phyloP scores from a whole-genome alignment of 2,329 filamentous ascomycete genomes.

The Epichloe hybrida region DNA sequence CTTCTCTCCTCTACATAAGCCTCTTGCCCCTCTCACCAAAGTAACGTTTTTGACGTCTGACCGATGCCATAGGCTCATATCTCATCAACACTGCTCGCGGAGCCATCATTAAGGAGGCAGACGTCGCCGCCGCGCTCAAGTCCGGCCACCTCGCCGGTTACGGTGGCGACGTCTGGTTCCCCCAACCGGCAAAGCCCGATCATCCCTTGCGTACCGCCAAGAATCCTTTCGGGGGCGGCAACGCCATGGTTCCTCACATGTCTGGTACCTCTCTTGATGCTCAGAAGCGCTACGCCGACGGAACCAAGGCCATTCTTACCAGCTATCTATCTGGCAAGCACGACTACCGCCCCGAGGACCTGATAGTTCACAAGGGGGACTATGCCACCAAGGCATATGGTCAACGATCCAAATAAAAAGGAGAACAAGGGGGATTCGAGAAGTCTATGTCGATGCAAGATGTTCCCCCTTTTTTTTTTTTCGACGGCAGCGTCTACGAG shows the following conservation, averaged over 20 bases:
- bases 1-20: too few relatives aligned
- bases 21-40: too few relatives aligned
- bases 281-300: slow-evolving; percentile 80
- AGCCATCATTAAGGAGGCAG: slow-evolving; percentile 98
- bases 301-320: slow-evolving; percentile 78
- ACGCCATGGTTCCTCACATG: slow-evolving; percentile 99
- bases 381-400: slow-evolving; percentile 94
- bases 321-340: slow-evolving; percentile 79
- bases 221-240: slow-evolving; percentile 95
- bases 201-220: slow-evolving; percentile 85
- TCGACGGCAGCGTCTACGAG: too few relatives aligned
- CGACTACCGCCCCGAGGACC: slow-evolving; percentile 80
- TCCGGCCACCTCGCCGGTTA: slow-evolving; percentile 82
- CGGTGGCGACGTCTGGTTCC: slow-evolving; percentile 90
- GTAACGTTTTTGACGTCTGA: neutral
- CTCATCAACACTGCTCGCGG: slow-evolving; percentile 97
- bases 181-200: slow-evolving; percentile 86
- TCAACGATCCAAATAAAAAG: slow-evolving; percentile 40
- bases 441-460: neutral
- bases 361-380: slow-evolving; percentile 81
- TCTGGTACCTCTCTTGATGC: slow-evolving; percentile 97
- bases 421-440: neutral
- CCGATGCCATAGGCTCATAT: slow-evolving; percentile 56
- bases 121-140: slow-evolving; percentile 88
- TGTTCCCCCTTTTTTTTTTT: too few relatives aligned